Evolutionary conservation across 2,329 filamentous ascomycete genomes (phyloP), one percentile per base, ranked within the genome.

Genomic region (Arachnomyces sp.): DNA sequence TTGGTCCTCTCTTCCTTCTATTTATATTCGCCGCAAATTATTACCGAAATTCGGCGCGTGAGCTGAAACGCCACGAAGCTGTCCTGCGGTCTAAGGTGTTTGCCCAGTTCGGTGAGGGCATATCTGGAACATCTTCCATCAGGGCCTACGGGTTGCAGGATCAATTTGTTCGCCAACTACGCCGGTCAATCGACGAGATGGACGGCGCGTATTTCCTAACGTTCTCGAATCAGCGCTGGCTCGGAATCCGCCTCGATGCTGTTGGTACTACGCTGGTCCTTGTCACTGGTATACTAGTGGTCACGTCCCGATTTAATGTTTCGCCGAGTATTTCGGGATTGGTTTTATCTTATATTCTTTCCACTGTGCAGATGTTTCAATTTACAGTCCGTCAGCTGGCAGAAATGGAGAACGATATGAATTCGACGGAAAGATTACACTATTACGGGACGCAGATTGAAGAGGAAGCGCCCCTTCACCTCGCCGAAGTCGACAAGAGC

Each of bases 361-460:
- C 83, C 11, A 94, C 95, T 54, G 88, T 94, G 13, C 86, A 93
- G 61, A 88, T 95, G 84, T 82, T 96, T 49, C 90, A 95, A 58
- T 95, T 95, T 62, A 90, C 87, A 1, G 86, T 96, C 13, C 79
- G 92, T 13, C 90, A 96, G 63, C 73, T 95, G 6, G 90, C 90
- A 17, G 90, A 95, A 62, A 87, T 96, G 7, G 90, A 96, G 63
- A 96, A 95, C 65, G 87, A 89, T 57, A 96, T 96, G 90, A 96
- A 95, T 60, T 82, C 89, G 0, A 92, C 93, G 0, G 90, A 96
- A 65, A 82, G 92, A 36, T 72, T 96, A 28, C 80, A 88, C 59
- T 87, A 94, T 67, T 96, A 96, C 59, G 89, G 86, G 40, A 86
- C 78, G 1, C 66, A 86, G 51, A 75, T 98, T 3, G 88, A 94